These are phyloP conservation scores for Sarocladiaceae sp. DNA, from an alignment of 2,329 filamentous ascomycete species.

Conservation along the genomic window DNA sequence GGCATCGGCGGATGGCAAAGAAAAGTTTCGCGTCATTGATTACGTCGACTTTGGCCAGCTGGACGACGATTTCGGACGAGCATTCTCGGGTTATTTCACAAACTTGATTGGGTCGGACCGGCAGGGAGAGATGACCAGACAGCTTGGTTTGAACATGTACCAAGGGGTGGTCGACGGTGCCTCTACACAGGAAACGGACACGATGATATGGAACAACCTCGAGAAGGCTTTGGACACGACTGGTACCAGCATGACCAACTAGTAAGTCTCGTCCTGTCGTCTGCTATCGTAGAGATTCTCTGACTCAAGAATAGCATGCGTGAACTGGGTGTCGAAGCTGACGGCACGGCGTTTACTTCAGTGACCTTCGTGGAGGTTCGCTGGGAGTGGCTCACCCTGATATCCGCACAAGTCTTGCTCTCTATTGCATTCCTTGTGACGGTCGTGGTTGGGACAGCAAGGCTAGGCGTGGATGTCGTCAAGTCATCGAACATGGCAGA, in stretches of 20 bases:
- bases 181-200: not conserved
- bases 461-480: slow-evolving; percentile 13
- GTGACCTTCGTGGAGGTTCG: slow-evolving; percentile 13
- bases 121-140: not conserved
- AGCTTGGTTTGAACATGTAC: slow-evolving; percentile 5
- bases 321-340: not conserved
- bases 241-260: slow-evolving; percentile 8
- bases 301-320: slow-evolving; percentile 1
- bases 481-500: slow-evolving; percentile 14
- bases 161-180: not conserved
- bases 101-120: not conserved
- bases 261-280: slow-evolving; percentile 9
- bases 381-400: slow-evolving; percentile 15
- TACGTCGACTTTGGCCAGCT: not conserved
- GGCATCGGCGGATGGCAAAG: not conserved
- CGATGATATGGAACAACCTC: slow-evolving; percentile 8
- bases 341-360: slow-evolving; percentile 6
- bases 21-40: not conserved
- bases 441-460: slow-evolving; percentile 10
- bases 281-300: not conserved
- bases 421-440: slow-evolving; percentile 11
- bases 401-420: slow-evolving; percentile 13
- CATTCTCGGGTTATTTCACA: slow-evolving; percentile 6
- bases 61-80: not conserved
- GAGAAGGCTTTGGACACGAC: not conserved